Evolutionary conservation across 495 filamentous ascomycete genomes (phyloP).

Genomic region (Penicillium malachiteum): DNA sequence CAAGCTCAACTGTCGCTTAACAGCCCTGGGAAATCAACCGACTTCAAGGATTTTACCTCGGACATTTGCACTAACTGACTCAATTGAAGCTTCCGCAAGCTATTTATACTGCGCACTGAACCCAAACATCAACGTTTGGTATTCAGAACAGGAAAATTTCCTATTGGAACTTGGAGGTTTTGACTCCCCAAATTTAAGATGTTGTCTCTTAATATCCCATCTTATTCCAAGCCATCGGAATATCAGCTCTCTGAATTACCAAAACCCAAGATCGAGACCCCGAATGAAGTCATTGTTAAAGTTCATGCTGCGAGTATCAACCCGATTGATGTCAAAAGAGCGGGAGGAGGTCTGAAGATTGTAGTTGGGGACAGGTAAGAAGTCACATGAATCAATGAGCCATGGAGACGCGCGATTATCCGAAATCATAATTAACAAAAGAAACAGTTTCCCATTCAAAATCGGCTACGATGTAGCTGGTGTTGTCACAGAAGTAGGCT

Average conservation of each 20-base stretch:
- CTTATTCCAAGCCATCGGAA: background rate
- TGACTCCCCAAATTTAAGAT: background rate
- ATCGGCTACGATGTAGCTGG: conserved; percentile 1
- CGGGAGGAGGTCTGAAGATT: conserved; percentile 27
- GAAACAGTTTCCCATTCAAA: conserved; percentile 10
- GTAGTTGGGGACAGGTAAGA: conserved; percentile 3
- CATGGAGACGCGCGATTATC: no score
- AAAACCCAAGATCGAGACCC: background rate
- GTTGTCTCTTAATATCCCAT: background rate
- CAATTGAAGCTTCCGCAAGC: no score
- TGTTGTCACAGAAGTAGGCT: background rate
- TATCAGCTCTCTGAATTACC: background rate
- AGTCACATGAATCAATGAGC: no score
- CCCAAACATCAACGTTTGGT: no score
- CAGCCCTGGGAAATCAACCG: background rate
- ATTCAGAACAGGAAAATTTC: no score
- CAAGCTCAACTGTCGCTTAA: background rate
- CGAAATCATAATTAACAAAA: conserved; percentile 4
- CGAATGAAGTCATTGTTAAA: conserved; percentile 47
- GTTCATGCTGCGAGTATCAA: conserved; percentile 47
- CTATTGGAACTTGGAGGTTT: no score
- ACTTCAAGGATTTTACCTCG: no score
- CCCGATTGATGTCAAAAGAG: conserved; percentile 50
- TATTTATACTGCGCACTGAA: no score
- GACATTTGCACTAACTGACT: no score